A percentile compares a stretch with the other conserved stretches of the same genome.
Conservation (phyloP, 148 eudicot species). For the Cornus kousa region DNA sequence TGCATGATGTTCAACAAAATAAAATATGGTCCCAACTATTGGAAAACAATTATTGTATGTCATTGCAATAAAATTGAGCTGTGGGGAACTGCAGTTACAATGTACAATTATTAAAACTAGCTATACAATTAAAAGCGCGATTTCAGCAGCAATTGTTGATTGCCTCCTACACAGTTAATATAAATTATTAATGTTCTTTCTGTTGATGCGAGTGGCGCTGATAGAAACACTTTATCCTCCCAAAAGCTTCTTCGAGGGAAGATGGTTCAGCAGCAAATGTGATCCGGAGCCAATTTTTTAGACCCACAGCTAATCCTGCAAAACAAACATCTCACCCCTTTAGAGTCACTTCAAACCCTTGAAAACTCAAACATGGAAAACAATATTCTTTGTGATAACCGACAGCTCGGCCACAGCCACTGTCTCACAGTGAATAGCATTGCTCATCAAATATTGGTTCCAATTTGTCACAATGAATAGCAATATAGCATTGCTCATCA, state of each 20-base stretch:
- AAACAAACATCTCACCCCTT: background rate
- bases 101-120: background rate
- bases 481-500: too few relatives aligned
- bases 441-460: too few relatives aligned
- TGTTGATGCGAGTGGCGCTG: conserved; percentile 26
- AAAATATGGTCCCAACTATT: background rate
- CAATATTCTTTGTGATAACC: too few relatives aligned
- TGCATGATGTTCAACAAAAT: background rate
- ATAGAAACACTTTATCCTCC: conserved; percentile 48
- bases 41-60: background rate
- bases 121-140: background rate
- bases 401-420: too few relatives aligned
- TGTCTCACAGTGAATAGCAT: too few relatives aligned
- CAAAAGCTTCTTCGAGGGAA: conserved; percentile 68
- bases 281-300: conserved; percentile 76
- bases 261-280: conserved; percentile 77
- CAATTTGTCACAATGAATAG: too few relatives aligned
- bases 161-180: background rate
- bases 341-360: background rate
- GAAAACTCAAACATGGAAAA: too few relatives aligned
- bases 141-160: background rate
- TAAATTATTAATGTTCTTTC: conserved; percentile 1
- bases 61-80: background rate
- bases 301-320: conserved; percentile 74
- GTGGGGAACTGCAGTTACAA: background rate